Percentiles rank a stretch among this genome's conserved stretches.
phyloP scores from a whole-genome alignment of 1,284 basidiomycete genomes.

The Sporisorium scitamineum region DNA sequence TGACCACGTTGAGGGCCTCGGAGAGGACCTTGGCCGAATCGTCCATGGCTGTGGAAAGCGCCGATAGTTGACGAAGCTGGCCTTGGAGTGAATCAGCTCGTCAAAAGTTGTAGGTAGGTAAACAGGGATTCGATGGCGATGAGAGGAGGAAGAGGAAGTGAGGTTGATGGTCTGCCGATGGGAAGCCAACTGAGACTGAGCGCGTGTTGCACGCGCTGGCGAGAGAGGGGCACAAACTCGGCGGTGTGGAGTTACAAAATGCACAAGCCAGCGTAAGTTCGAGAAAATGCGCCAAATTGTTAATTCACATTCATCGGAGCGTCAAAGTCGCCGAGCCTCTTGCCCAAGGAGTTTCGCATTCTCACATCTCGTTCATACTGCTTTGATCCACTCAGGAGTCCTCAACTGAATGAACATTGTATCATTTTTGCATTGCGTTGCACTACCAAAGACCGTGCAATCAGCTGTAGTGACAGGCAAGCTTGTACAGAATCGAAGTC shows the following conservation, averaged over 20 bases:
- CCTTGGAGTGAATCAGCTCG: slow-evolving; percentile 19
- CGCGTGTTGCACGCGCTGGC: neutral
- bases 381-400: neutral
- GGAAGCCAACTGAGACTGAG: neutral
- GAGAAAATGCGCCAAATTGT: neutral
- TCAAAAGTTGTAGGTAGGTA: neutral
- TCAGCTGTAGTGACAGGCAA: too few species aligned
- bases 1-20: slow-evolving; percentile 67
- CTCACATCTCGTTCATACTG: neutral
- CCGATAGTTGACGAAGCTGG: slow-evolving; percentile 20
- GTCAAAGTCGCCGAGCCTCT: neutral
- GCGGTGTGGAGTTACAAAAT: neutral
- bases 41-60: slow-evolving; percentile 56
- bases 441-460: neutral
- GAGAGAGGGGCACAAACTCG: neutral
- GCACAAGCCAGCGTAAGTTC: neutral
- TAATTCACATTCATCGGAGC: neutral
- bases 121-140: neutral
- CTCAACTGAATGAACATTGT: neutral
- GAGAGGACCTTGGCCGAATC: slow-evolving; percentile 65
- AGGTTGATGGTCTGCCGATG: neutral
- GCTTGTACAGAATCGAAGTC: too few species aligned
- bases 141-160: neutral
- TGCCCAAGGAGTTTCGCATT: too few species aligned
- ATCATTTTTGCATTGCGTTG: slow-evolving; percentile 7